Conservation (phyloP, 2,329 filamentous ascomycete species). For the Scleromitrula shiraiana region DNA sequence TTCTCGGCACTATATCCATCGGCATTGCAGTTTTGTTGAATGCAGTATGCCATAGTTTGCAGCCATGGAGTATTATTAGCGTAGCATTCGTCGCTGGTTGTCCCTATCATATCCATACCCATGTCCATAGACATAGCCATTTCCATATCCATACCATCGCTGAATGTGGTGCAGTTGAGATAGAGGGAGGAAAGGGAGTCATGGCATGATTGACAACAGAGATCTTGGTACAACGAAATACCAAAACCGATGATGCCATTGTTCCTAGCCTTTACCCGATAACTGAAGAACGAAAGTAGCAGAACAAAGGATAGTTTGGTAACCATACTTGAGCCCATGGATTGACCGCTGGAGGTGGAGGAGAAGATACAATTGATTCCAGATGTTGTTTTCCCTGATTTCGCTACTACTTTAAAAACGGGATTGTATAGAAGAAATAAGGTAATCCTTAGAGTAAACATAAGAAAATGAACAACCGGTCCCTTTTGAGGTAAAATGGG, state of each 20-base stretch:
- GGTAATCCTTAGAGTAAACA: no score
- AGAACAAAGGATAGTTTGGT: no score
- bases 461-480: no score
- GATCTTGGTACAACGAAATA: conserved; percentile 36
- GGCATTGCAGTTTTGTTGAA: neutral
- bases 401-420: no score
- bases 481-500: no score
- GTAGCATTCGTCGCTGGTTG: neutral
- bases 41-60: neutral
- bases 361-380: no score
- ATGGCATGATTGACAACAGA: conserved; percentile 6
- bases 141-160: neutral
- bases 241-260: conserved; percentile 54
- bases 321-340: no score
- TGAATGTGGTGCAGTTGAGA: conserved; percentile 7
- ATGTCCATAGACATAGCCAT: neutral
- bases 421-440: no score
- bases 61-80: conserved; percentile 22
- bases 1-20: neutral
- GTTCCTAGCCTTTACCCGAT: conserved; percentile 30
- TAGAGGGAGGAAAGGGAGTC: conserved; percentile 8
- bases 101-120: neutral
- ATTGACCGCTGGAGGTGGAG: no score
- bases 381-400: no score
- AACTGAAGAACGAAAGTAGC: neutral